Base-by-base conservation (phyloP, 805 yeast genomes). In the Teunomyces barrocoloradensis region DNA sequence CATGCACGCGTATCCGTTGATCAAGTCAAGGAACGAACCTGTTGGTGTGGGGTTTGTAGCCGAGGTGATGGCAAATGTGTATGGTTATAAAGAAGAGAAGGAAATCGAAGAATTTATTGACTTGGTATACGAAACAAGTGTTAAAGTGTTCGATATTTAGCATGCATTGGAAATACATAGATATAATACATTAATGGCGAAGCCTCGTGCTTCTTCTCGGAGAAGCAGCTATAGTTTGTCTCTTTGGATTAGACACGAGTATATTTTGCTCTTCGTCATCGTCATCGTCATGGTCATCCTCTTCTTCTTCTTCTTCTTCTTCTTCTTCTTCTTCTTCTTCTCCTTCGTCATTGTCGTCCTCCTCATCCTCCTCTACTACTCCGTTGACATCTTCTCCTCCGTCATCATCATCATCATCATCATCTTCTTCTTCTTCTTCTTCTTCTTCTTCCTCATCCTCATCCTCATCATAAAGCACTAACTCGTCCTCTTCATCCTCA, bases 1-100 rank as follows among this genome's bases (percentile, higher is more conserved):
- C 1, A 58, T 59, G 10, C 59, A 63, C 38, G 59, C 68, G 0
- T 54, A 61, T 13, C 82, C 84, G 3, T 53, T 89, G 73, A 78
- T 94, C 37, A 86, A 86, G 53, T 85, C 92, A 0, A 76, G 99
- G 59, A 90, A 94, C 63, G 99, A 94, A 65, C 99, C 99, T 0
- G 90, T 95, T 43, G 77, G 81, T 38, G 81, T 94, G 45, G 89
- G 89, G 2, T 80, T 82, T 47, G 90, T 90, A 0, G 97, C 95
- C 1, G 80, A 77, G 47, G 61, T 72, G 23, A 54, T 73, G 61
- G 60, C 70, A 29, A 56, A 52, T 28, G 48, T 73, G 18, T 65
- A 71, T 47, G 68, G 64, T 0, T 45, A 68, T 5, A 52, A 51
- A 15, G 59, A 56, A 1, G 66, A 61, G 4, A 42, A 53, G 27